Evolutionary conservation across 805 yeast species (phyloP), one percentile per base, ranked within the genome.

Genomic region (Kodamaea hsintzibuensis): DNA sequence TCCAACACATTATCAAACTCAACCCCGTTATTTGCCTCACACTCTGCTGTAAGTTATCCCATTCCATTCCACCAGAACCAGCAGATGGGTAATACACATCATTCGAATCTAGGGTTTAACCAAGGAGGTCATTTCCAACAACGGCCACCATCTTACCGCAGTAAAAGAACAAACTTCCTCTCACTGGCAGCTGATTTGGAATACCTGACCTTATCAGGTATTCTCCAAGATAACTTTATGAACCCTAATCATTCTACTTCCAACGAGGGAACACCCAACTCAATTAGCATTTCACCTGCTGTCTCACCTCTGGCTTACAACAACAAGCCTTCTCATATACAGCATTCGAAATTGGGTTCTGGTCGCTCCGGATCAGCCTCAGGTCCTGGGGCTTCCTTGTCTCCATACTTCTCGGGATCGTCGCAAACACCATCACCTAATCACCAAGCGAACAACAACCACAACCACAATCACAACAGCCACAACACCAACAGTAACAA

Each of bases 171-270:
- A 62, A 76, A 80, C 55, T 87, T 87, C 60, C 63, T 86, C 55
- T 85, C 91, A 1, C 74, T 81, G 37, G 91, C 95, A 1, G 91
- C 90, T 0, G 87, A 85, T 62, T 72, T 85, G 50, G 95, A 88
- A 60, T 87, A 88, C 60, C 79, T 89, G 2, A 83, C 87, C 2
- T 69, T 88, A 30, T 85, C 91, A 7, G 82, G 78, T 55, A 86
- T 88, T 49, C 77, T 85, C 38, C 82, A 82, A 37, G 83, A 81
- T 49, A 78, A 72, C 55, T 62, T 69, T 48, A 60, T 69, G 52
- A 64, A 59, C 47, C 57, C 55, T 19, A 61, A 57, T 27, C 66
- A 62, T 42, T 61, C 68, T 22, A 66, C 74, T 1, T 68, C 74
- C 12, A 69, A 62, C 19, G 77, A 70, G 54, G 74, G 72, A 7